Evolutionary conservation across 768 basidiomycete genomes (phyloP).

Genomic region (Russula vinacea): DNA sequence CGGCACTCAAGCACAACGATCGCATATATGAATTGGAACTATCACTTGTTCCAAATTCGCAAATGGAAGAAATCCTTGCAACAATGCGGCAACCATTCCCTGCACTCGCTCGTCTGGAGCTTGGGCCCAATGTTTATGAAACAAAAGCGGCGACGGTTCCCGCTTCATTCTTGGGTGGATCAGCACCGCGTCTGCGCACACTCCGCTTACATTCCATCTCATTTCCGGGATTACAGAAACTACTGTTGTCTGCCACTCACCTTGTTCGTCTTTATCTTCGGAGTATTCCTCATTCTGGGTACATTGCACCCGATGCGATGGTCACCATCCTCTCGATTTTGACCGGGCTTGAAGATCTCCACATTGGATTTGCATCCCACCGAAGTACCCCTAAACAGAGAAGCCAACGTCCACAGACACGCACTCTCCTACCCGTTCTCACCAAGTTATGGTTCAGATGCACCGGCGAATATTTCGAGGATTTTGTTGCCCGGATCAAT

Average conservation of each 20-base stretch:
- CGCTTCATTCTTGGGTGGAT: constrained; percentile 1
- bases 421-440: background rate
- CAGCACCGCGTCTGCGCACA: background rate
- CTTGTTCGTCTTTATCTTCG: background rate
- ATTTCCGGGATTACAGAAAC: background rate
- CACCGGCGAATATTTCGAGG: background rate
- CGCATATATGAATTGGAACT: background rate
- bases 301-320: background rate
- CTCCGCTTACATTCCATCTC: background rate
- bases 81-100: background rate
- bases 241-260: background rate
- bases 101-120: background rate
- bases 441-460: background rate
- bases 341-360: background rate
- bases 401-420: background rate
- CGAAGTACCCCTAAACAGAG: no score
- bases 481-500: background rate
- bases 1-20: background rate
- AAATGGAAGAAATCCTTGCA: background rate
- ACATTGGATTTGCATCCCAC: background rate
- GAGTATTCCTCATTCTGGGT: background rate
- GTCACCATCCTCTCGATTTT: background rate
- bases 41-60: background rate
- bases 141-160: no score
- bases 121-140: background rate